These are phyloP conservation scores for Parastagonospora avenae DNA, from an alignment of 2,329 filamentous ascomycete genomes.

Conservation along the genomic window DNA sequence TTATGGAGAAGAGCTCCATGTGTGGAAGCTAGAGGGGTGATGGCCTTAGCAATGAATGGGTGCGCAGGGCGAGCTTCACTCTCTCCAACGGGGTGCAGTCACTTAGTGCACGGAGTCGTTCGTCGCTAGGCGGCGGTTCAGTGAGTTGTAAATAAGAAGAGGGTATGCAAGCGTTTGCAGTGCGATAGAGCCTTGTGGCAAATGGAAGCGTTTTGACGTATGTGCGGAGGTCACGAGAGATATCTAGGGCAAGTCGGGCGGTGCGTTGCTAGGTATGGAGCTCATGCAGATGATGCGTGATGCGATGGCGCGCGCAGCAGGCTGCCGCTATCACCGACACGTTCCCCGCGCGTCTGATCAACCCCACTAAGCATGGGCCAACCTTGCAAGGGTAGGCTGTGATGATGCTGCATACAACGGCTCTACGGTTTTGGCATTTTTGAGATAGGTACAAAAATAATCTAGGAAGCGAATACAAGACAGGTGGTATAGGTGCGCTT, in stretches of 20 bases:
- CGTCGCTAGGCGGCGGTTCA: slow-evolving; percentile 1
- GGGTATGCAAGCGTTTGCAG: slow-evolving; percentile 1
- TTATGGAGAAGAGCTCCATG: slow-evolving; percentile 34
- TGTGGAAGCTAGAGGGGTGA: slow-evolving; percentile 13
- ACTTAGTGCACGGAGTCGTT: background rate
- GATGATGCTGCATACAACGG: background rate
- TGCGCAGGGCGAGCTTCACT: background rate
- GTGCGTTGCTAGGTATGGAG: slow-evolving; percentile 16
- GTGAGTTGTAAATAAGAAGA: slow-evolving; percentile 6
- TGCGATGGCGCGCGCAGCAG: slow-evolving; percentile 17
- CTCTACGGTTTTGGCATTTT: too few species aligned
- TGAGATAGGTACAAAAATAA: too few species aligned
- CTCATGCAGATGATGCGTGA: slow-evolving; percentile 36
- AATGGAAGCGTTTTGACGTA: slow-evolving; percentile 22
- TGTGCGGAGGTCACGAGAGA: slow-evolving; percentile 26
- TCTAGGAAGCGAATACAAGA: too few species aligned
- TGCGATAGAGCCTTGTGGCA: slow-evolving; percentile 15
- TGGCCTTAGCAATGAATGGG: background rate
- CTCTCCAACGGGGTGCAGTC: background rate
- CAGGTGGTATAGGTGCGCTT: background rate
- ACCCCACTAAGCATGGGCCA: slow-evolving; percentile 13
- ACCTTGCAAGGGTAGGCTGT: too few species aligned
- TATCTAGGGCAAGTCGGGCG: slow-evolving; percentile 19
- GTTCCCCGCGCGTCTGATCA: slow-evolving; percentile 18
- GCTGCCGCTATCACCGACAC: slow-evolving; percentile 13